Evolutionary conservation across 495 filamentous ascomycete genomes (phyloP), one percentile per base, ranked within the genome.

Genomic region (Chaetomium fimeti): DNA sequence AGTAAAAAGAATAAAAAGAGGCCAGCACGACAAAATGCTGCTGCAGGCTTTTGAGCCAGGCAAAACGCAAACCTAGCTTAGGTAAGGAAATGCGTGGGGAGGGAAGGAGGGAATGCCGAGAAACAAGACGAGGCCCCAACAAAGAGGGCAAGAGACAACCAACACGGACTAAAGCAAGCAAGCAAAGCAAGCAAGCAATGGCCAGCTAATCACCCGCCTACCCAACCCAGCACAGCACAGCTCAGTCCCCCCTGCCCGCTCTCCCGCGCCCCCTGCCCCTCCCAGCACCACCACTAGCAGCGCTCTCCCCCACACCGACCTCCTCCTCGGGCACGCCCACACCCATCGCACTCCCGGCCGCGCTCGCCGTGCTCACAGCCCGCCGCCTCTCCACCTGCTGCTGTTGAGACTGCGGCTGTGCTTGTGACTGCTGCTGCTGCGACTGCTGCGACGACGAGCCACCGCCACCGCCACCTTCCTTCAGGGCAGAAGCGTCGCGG

Each of bases 261-360:
- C 12, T 12, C 3, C 29, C 29, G 7, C 29, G 29, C 29, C 51
- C 51, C 38, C 51, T 24, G 2, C 52, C 60, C 32, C 42, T 45
- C 2, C 60, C 52, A 25, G 49, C 28, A 3, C 51, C 52, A 3
- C 8, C 51, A n/a, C 51, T 56, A 16, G 60, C 60, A 8, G 84
- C 84, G 63, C 84, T 86, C 72, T 86, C 84, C 6, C 84, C 84
- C 45, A 85, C 82, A 11, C 74, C 71, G 7, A 86, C 71, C 61
- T 77, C 80, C 25, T 82, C 80, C 18, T 84, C 81, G 0, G 80
- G 77, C 2, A 80, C 79, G 20, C 80, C 79, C 9, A 77, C 74
- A 8, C 66, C 77, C 1, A 80, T 64, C 40, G 75, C 72, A 2
- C 74, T 49, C 45, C 58, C 66, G 16, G 69, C 69, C 52, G 60